Conservation (phyloP, 2,329 filamentous ascomycete genomes). For the Akanthomyces dipterigenus region DNA sequence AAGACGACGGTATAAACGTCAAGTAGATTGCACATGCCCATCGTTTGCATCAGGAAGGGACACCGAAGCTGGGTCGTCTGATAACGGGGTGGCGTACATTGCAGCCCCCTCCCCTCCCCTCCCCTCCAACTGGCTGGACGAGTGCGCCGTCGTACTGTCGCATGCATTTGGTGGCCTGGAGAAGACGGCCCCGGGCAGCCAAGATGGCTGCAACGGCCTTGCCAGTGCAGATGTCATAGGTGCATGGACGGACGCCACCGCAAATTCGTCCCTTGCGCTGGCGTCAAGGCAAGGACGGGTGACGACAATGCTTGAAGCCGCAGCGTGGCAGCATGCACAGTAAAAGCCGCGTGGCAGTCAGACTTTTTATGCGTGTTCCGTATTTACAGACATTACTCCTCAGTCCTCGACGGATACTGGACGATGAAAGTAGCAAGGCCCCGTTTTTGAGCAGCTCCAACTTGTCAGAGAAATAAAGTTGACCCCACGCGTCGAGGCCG, state of each 20-base stretch:
- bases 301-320: neutral
- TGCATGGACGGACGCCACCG: slow-evolving; percentile 5
- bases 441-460: neutral
- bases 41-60: neutral
- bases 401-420: no score
- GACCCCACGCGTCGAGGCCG: neutral
- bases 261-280: neutral
- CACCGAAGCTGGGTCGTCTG: slow-evolving; percentile 4
- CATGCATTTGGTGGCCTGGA: neutral
- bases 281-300: neutral
- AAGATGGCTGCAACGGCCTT: neutral
- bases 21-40: neutral
- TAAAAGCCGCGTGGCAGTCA: neutral
- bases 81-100: neutral
- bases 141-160: neutral
- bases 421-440: neutral
- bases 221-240: slow-evolving; percentile 3
- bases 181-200: neutral
- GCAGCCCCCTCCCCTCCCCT: no score
- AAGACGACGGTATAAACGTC: neutral
- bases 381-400: neutral
- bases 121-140: neutral
- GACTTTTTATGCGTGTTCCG: neutral
- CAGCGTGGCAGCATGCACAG: neutral
- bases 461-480: neutral